phyloP scores from a whole-genome alignment of 2,329 filamentous ascomycete species.

The Alternaria triticimaculans region DNA sequence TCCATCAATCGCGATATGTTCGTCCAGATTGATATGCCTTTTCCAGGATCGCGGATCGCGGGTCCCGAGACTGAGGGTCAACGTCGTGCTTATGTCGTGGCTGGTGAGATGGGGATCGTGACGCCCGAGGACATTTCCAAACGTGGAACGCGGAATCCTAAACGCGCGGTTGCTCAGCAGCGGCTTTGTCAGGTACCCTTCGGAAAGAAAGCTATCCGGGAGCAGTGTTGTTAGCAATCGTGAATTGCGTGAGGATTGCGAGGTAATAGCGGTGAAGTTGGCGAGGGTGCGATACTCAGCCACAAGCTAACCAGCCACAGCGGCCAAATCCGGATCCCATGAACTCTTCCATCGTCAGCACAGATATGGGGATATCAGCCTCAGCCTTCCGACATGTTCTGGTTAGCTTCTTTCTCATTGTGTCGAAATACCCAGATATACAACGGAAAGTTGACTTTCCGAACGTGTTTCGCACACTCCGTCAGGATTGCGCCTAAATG shows the following conservation, averaged over 20 bases:
- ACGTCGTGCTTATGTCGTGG: constrained; percentile 1
- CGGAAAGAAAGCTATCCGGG: neutral
- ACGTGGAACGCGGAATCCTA: neutral
- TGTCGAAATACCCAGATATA: constrained; percentile 13
- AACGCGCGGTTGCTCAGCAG: neutral
- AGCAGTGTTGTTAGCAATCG: neutral
- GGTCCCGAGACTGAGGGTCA: neutral
- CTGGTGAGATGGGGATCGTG: neutral
- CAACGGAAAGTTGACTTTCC: constrained; percentile 27
- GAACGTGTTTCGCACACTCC: constrained; percentile 17
- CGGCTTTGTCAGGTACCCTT: neutral
- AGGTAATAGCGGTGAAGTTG: constrained; percentile 21
- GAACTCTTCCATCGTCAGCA: constrained; percentile 2
- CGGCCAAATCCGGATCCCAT: constrained; percentile 1
- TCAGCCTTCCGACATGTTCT: constrained; percentile 12
- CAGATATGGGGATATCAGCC: constrained; percentile 17
- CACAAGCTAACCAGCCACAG: constrained; percentile 21
- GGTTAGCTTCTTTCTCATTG: constrained; percentile 18
- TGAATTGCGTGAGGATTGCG: neutral
- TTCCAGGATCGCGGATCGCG: neutral
- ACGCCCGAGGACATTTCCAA: neutral
- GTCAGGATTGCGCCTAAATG: constrained; percentile 10
- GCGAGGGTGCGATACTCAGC: constrained; percentile 14
- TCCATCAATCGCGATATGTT: neutral
- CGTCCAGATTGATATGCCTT: neutral